Conservation (phyloP, 225 moss, liverwort and hornwort genomes). For the Physcomitrellopsis africana region DNA sequence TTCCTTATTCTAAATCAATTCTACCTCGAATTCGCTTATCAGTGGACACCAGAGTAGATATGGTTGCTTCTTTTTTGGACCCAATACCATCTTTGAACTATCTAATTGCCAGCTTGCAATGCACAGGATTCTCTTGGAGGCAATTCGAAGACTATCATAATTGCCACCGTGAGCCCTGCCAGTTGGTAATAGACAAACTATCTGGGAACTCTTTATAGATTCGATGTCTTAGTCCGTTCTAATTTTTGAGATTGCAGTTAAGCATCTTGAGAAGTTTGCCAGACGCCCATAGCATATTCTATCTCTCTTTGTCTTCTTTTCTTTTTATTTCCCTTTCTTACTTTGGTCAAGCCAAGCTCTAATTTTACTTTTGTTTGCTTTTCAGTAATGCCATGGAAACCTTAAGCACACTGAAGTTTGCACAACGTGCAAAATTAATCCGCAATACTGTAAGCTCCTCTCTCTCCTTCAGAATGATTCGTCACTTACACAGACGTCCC, state of each 20-base stretch:
- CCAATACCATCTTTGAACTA: background rate
- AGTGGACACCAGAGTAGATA: background rate
- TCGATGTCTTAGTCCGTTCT: background rate
- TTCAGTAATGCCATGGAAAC: slow-evolving; percentile 71
- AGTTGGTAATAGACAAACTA: slow-evolving; percentile 54
- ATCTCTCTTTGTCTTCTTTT: background rate
- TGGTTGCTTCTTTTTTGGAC: background rate
- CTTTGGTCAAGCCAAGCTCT: background rate
- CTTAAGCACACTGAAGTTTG: slow-evolving; percentile 71
- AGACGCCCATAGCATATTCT: background rate
- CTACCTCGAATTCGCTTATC: background rate
- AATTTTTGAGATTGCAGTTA: background rate
- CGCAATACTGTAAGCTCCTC: slow-evolving; percentile 61
- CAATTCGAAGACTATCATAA: slow-evolving; percentile 78
- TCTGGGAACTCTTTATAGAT: background rate
- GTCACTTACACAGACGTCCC: background rate
- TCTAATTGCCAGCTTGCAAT: background rate
- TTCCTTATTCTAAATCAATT: background rate
- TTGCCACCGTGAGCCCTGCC: slow-evolving; percentile 82
- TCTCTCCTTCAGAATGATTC: background rate
- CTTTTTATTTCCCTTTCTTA: no score
- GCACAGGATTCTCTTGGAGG: slow-evolving; percentile 75
- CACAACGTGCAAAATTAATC: slow-evolving; percentile 72
- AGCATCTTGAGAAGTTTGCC: background rate
- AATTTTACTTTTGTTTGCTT: background rate